phyloP scores from a whole-genome alignment of 371 early-diverging fungal genomes.

The Entomophthora muscae region DNA sequence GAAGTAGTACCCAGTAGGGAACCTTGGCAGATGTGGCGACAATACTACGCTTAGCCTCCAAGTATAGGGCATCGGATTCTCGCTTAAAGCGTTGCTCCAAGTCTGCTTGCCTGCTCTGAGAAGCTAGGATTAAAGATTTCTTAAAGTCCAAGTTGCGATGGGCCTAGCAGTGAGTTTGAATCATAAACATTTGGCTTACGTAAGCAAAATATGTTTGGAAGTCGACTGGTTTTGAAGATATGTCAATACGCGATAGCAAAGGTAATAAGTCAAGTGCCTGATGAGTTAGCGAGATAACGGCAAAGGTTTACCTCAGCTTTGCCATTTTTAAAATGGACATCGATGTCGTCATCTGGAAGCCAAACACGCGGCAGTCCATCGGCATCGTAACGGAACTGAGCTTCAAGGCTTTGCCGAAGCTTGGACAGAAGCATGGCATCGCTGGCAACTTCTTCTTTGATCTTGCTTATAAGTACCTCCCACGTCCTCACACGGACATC shows the following conservation, averaged over 20 bases:
- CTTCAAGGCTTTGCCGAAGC: conserved; percentile 49
- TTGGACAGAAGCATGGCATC: conserved; percentile 64
- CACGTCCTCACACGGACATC: conserved; percentile 46
- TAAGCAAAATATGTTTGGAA: conserved; percentile 23
- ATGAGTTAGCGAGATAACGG: not conserved
- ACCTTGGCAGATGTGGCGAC: conserved; percentile 71
- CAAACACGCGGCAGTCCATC: conserved; percentile 85
- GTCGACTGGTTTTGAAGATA: conserved; percentile 17
- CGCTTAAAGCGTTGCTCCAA: conserved; percentile 64
- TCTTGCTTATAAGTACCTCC: conserved; percentile 44
- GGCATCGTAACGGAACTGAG: conserved; percentile 82
- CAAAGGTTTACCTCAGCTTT: conserved; percentile 29
- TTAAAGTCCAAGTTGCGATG: conserved; percentile 34
- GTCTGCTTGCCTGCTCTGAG: conserved; percentile 49
- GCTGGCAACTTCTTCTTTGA: conserved; percentile 53
- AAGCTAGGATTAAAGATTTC: conserved; percentile 36
- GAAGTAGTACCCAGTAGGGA: conserved; percentile 69
- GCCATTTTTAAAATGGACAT: conserved; percentile 55
- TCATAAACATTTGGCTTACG: conserved; percentile 10
- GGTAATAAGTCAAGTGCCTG: conserved; percentile 42
- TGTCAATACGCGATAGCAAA: conserved; percentile 36
- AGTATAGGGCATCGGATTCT: conserved; percentile 75
- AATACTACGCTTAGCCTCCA: conserved; percentile 89
- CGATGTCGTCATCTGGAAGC: conserved; percentile 89
- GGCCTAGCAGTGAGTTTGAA: not conserved